phyloP scores from a whole-genome alignment of 306 rosid genomes.

The Amphicarpaea edgeworthii region DNA sequence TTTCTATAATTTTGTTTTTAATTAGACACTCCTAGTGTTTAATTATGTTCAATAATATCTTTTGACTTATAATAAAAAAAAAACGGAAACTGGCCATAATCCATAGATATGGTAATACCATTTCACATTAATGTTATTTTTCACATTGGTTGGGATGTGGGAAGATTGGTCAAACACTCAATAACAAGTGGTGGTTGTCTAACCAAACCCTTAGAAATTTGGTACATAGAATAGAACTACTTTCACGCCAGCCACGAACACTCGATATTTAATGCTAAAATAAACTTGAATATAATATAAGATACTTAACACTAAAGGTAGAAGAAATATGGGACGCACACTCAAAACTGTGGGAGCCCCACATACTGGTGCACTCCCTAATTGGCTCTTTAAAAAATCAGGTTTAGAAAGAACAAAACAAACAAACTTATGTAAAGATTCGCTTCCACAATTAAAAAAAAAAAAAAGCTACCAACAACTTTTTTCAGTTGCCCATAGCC shows the following conservation, averaged over 20 bases:
- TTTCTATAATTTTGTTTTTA: too few relatives aligned
- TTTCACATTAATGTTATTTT: neutral
- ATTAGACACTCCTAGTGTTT: too few relatives aligned
- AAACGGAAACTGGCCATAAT: too few relatives aligned
- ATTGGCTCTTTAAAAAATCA: neutral
- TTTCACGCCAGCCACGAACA: conserved; percentile 6
- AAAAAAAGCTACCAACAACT: neutral
- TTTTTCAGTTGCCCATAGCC: neutral
- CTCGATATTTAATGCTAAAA: neutral
- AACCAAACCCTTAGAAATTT: neutral
- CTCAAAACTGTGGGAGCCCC: neutral
- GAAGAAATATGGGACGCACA: neutral
- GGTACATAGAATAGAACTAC: neutral
- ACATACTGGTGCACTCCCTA: neutral
- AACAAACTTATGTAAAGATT: neutral
- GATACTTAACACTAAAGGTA: neutral
- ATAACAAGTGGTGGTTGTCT: neutral
- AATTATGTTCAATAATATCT: too few relatives aligned
- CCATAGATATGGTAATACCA: neutral
- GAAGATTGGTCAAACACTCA: conserved; percentile 7
- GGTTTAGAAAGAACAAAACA: neutral
- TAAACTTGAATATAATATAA: neutral
- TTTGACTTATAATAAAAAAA: too few relatives aligned
- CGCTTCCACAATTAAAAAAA: neutral
- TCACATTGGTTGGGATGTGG: neutral